Evolutionary conservation across 164 flowering plant species (phyloP).

Genomic region (Magnolia officinalis): DNA sequence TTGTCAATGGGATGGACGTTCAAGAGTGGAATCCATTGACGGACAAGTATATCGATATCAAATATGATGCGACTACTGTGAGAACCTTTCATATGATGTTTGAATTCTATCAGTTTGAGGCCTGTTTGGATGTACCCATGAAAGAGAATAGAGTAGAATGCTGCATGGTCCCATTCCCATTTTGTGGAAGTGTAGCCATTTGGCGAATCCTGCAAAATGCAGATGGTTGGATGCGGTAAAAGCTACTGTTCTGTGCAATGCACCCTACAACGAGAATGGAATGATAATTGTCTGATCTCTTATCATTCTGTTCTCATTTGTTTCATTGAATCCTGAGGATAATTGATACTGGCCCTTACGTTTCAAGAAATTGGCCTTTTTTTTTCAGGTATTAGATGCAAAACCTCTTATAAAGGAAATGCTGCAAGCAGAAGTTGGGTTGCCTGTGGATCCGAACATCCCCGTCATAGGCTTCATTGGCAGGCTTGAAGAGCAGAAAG

Average conservation of each 20-base stretch:
- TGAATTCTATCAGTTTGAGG: background rate
- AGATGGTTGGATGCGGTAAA: no score
- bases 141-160: no score
- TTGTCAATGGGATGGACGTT: slow-evolving; percentile 90
- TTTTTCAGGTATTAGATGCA: slow-evolving; percentile 59
- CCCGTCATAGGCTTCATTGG: slow-evolving; percentile 95
- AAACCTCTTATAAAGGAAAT: slow-evolving; percentile 78
- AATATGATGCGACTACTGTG: slow-evolving; percentile 73
- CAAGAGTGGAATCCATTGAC: slow-evolving; percentile 87
- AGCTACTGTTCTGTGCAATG: no score
- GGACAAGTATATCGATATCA: slow-evolving; percentile 57
- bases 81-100: slow-evolving; percentile 19
- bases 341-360: background rate
- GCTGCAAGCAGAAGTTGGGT: slow-evolving; percentile 84
- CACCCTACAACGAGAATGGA: no score
- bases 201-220: no score
- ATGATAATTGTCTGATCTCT: no score
- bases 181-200: no score
- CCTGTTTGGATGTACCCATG: background rate
- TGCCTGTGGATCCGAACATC: slow-evolving; percentile 64
- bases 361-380: background rate
- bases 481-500: slow-evolving; percentile 92
- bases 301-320: background rate
- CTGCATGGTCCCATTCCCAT: no score
- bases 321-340: background rate